Evolutionary conservation across 1,284 basidiomycete species (phyloP), one percentile per base, ranked within the genome.

Genomic region (Sanguinoderma infundibulare): DNA sequence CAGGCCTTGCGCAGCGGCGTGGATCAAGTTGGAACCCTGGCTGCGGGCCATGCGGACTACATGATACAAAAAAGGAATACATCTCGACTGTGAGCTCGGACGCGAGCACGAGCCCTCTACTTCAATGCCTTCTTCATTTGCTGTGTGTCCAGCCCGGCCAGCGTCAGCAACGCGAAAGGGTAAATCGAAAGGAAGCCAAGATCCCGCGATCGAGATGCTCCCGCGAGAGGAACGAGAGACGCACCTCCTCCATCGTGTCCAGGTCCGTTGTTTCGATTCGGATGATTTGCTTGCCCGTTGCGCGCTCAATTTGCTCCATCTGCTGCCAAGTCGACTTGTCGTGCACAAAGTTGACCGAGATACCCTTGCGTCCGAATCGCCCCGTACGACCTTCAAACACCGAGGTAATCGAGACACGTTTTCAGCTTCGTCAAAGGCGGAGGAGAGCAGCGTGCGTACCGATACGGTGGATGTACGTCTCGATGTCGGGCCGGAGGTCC

Each of bases 391-490:
- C 95, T 96, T 39, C 55, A 32, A 61, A 46, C 24, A 46, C 5
- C 17, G 47, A 32, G n/a, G n/a, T n/a, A n/a, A 30, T 8, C 47
- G 28, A n/a, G 15, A 34, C n/a, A 32, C 32, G 32, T 17, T 22
- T 2, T 22, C 22, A 22, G 20, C 20, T 34, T 32, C 20, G 20
- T 34, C 10, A n/a, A 35, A 22, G 12, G 32, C n/a, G n/a, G 22
- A n/a, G 20, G 6, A 46, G 38, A 17, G 36, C 24, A 50, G 52
- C 36, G 2, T 10, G 79, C 89, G 57, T 62, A 94, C 96, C 97
- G 64, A 99, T 99, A 66, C 98, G 90, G 79, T 99, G 98, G 60
- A 99, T 90, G 75, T 99, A 99, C 0, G 97, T 99, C 81, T 99
- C 98, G 34, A 96, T 83, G 75, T 99, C 98, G 0, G 96, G 94